These are phyloP conservation scores for Rhizopogon sp. DNA, from an alignment of 768 basidiomycete genomes.

Conservation along the genomic window DNA sequence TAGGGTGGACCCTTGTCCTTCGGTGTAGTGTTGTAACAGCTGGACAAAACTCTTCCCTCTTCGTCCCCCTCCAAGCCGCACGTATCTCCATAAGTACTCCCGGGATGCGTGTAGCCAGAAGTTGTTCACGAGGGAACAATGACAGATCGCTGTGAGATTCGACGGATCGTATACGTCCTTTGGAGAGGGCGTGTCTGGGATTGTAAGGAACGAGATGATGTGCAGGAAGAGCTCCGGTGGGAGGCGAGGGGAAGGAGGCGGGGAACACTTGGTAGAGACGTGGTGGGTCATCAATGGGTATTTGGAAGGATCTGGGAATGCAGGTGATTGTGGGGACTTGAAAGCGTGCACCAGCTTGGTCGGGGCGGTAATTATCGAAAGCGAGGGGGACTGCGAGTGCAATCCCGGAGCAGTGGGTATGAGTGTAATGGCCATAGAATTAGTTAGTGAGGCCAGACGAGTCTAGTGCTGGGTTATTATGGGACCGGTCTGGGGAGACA, in stretches of 20 bases:
- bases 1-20: slow-evolving; percentile 25
- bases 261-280: background rate
- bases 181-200: slow-evolving; percentile 5
- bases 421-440: background rate
- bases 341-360: background rate
- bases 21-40: slow-evolving; percentile 14
- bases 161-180: slow-evolving; percentile 10
- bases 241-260: slow-evolving; percentile 10
- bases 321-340: background rate
- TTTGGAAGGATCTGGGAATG: background rate
- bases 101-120: slow-evolving; percentile 24
- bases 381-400: background rate
- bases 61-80: slow-evolving; percentile 14
- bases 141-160: slow-evolving; percentile 15
- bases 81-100: slow-evolving; percentile 15
- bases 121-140: slow-evolving; percentile 26
- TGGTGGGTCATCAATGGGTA: background rate
- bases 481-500: background rate
- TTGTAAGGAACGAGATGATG: slow-evolving; percentile 22
- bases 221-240: slow-evolving; percentile 26
- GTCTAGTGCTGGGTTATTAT: background rate
- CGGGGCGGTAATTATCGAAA: background rate
- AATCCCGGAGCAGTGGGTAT: background rate
- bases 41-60: slow-evolving; percentile 17
- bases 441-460: background rate